A percentile compares a stretch with the other conserved stretches of the same genome.
phyloP scores from a whole-genome alignment of 768 basidiomycete species.

The Boletus vinaceobasis region DNA sequence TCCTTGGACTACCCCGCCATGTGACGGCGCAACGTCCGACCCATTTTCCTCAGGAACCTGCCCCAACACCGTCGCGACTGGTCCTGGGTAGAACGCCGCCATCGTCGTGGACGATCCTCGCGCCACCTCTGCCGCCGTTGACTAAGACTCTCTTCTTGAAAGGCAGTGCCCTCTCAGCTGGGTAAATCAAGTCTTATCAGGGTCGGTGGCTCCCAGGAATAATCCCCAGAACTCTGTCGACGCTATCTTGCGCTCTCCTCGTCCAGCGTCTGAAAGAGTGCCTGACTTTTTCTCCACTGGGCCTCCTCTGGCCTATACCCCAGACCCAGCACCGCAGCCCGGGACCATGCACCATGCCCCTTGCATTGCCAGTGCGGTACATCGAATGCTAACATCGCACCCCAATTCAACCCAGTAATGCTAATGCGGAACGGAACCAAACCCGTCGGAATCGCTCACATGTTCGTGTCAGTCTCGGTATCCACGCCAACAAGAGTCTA shows the following conservation, averaged over 20 bases:
- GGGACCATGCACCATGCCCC: too few species aligned
- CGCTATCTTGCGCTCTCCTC: background rate
- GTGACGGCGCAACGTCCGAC: constrained; percentile 44
- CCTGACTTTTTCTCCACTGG: background rate
- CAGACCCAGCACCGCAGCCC: constrained; percentile 6
- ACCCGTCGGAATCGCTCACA: background rate
- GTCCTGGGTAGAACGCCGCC: constrained; percentile 44
- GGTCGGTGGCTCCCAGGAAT: constrained; percentile 2
- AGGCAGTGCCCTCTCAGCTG: constrained; percentile 23
- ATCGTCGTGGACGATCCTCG: constrained; percentile 22
- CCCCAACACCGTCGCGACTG: constrained; percentile 44
- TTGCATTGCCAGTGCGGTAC: background rate
- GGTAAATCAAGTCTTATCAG: constrained; percentile 18
- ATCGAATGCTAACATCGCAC: background rate
- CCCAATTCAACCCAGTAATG: background rate
- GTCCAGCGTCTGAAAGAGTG: background rate
- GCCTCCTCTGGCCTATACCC: background rate
- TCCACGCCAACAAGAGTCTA: background rate
- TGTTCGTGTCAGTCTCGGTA: background rate
- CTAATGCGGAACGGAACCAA: background rate
- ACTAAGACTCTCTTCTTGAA: constrained; percentile 4
- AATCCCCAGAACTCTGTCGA: background rate
- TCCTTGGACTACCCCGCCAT: constrained; percentile 46
- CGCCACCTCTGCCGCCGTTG: constrained; percentile 8
- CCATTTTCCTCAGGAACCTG: constrained; percentile 49